Evolutionary conservation across 2,329 filamentous ascomycete genomes (phyloP).

Genomic region (Fusarium circinatum): DNA sequence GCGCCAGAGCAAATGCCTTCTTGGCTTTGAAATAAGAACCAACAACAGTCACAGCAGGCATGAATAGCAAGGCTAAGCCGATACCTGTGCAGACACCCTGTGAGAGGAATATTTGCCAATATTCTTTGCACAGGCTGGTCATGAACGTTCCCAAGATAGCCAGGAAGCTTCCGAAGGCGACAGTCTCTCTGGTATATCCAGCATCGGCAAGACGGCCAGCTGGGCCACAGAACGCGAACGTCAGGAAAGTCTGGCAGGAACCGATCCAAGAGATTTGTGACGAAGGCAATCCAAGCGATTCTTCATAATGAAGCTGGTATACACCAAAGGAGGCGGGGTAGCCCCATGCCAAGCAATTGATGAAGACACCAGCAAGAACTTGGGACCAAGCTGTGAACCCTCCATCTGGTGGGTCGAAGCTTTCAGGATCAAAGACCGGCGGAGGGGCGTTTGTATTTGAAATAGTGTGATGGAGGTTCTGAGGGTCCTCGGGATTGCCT

Average conservation of each 20-base stretch:
- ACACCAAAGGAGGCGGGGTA: conserved; percentile 61
- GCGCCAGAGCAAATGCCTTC: conserved; percentile 67
- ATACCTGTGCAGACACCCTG: conserved; percentile 64
- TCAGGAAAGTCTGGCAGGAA: conserved; percentile 61
- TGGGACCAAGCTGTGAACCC: conserved; percentile 61
- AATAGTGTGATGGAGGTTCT: conserved; percentile 33
- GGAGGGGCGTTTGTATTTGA: conserved; percentile 43
- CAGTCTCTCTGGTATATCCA: conserved; percentile 57
- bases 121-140: conserved; percentile 56
- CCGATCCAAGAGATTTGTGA: conserved; percentile 58
- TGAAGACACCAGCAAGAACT: conserved; percentile 58
- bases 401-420: conserved; percentile 54
- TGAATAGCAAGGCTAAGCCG: conserved; percentile 66
- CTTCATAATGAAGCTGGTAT: conserved; percentile 63
- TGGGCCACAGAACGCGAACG: conserved; percentile 59
- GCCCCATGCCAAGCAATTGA: conserved; percentile 63
- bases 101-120: conserved; percentile 65
- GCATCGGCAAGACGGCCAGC: conserved; percentile 62
- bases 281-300: conserved; percentile 48
- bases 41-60: conserved; percentile 68
- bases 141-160: conserved; percentile 60
- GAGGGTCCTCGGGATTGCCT: neutral
- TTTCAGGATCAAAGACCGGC: conserved; percentile 28
- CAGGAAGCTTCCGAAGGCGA: conserved; percentile 54
- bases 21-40: conserved; percentile 69